phyloP scores from a whole-genome alignment of 2,329 filamentous ascomycete species.

The Botrytis paeoniae region DNA sequence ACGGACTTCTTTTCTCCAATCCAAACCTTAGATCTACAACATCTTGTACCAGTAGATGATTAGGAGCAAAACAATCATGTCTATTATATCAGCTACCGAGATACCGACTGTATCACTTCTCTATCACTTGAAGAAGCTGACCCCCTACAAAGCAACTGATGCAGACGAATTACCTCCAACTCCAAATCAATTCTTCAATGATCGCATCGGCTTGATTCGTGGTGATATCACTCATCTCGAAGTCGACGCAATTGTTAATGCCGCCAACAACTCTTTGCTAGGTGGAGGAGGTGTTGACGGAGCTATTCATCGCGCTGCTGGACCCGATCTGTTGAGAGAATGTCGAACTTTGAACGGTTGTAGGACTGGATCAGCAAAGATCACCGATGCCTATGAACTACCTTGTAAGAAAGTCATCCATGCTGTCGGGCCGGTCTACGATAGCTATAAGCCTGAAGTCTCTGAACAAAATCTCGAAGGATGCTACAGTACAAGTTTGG shows the following conservation, averaged over 20 bases:
- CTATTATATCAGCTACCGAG: slow-evolving; percentile 30
- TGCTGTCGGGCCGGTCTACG: slow-evolving; percentile 82
- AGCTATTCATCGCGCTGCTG: slow-evolving; percentile 83
- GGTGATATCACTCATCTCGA: slow-evolving; percentile 79
- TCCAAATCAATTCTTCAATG: slow-evolving; percentile 59
- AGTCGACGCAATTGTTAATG: slow-evolving; percentile 87
- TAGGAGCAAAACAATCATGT: slow-evolving; percentile 32
- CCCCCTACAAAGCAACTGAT: slow-evolving; percentile 29
- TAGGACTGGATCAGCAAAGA: slow-evolving; percentile 74
- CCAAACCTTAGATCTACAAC: neutral
- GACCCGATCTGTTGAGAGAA: slow-evolving; percentile 63
- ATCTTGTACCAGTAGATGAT: slow-evolving; percentile 24
- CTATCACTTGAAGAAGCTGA: slow-evolving; percentile 36
- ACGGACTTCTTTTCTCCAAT: neutral
- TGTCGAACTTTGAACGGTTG: slow-evolving; percentile 73
- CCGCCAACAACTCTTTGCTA: slow-evolving; percentile 74
- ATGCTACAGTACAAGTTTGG: slow-evolving; percentile 70
- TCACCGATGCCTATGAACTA: slow-evolving; percentile 73
- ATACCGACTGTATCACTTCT: slow-evolving; percentile 37
- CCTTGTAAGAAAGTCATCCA: slow-evolving; percentile 82
- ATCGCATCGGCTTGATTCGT: slow-evolving; percentile 65
- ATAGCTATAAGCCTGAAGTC: slow-evolving; percentile 40
- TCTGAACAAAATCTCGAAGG: slow-evolving; percentile 50
- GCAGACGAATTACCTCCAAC: slow-evolving; percentile 28
- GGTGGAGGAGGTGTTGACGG: slow-evolving; percentile 91